These are phyloP conservation scores for Hypoxylon lienhwacheense DNA, from an alignment of 495 filamentous ascomycete species.

Conservation along the genomic window DNA sequence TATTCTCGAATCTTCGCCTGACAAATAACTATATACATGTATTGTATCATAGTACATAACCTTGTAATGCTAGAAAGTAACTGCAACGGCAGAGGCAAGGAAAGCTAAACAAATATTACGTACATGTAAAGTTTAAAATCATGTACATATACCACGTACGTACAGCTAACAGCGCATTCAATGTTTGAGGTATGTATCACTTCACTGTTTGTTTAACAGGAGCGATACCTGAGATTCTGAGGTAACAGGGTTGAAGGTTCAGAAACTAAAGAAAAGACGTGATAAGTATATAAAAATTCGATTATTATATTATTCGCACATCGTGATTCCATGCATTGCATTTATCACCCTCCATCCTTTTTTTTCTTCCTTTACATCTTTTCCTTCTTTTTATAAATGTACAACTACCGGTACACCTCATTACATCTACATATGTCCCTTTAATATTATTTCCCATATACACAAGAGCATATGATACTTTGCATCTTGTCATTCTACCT, in stretches of 20 bases:
- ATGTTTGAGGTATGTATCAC: background rate
- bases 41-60: background rate
- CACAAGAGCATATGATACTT: too few species aligned
- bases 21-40: slow-evolving; percentile 12
- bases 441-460: too few species aligned
- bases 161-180: too few species aligned
- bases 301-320: background rate
- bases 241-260: slow-evolving; percentile 3
- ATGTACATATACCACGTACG: too few species aligned
- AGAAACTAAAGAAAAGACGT: slow-evolving; percentile 11
- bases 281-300: background rate
- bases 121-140: too few species aligned
- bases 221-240: too few species aligned
- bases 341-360: background rate
- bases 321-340: background rate
- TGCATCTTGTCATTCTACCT: background rate
- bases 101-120: too few species aligned
- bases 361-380: too few species aligned
- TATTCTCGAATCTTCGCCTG: slow-evolving; percentile 30
- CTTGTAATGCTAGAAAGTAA: background rate
- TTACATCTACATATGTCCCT: too few species aligned
- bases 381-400: too few species aligned
- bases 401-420: too few species aligned
- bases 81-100: background rate
- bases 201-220: slow-evolving; percentile 1